Conservation (phyloP, 257 asterid genomes). For the Ballota nigra region DNA sequence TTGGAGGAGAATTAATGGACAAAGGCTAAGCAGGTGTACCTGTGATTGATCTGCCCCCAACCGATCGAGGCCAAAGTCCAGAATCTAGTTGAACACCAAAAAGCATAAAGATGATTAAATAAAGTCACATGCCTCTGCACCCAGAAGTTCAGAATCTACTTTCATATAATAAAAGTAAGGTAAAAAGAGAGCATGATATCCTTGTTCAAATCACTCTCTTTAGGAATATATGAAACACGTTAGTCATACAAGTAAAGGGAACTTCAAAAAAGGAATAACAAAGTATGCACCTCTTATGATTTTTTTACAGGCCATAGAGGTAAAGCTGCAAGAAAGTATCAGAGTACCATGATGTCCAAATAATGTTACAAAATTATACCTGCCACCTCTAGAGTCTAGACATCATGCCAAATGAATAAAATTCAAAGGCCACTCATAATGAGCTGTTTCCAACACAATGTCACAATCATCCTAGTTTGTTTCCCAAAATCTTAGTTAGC, state of each 20-base stretch:
- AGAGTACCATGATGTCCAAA: slow-evolving; percentile 1
- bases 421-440: slow-evolving; percentile 6
- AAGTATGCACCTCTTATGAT: slow-evolving; percentile 1
- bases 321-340: background rate
- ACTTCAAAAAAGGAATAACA: slow-evolving; percentile 15
- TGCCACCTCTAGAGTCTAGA: background rate
- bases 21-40: slow-evolving; percentile 43
- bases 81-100: slow-evolving; percentile 59
- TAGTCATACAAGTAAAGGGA: background rate
- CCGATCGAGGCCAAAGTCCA: slow-evolving; percentile 95
- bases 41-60: slow-evolving; percentile 93
- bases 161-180: background rate
- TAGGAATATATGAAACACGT: background rate
- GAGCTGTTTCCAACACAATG: slow-evolving; percentile 10
- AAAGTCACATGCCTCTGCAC: slow-evolving; percentile 19
- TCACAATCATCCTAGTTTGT: background rate
- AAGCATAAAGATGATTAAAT: slow-evolving; percentile 26
- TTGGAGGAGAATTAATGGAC: background rate
- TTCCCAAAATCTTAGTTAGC: background rate
- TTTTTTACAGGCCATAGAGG: slow-evolving; percentile 6
- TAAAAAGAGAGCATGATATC: slow-evolving; percentile 2
- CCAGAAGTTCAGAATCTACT: slow-evolving; percentile 17
- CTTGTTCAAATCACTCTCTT: background rate
- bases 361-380: slow-evolving; percentile 14
- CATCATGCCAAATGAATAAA: slow-evolving; percentile 3